Evolutionary conservation across 2,329 filamentous ascomycete species (phyloP), one percentile per base, ranked within the genome.

Genomic region (Aspergillus sp.): DNA sequence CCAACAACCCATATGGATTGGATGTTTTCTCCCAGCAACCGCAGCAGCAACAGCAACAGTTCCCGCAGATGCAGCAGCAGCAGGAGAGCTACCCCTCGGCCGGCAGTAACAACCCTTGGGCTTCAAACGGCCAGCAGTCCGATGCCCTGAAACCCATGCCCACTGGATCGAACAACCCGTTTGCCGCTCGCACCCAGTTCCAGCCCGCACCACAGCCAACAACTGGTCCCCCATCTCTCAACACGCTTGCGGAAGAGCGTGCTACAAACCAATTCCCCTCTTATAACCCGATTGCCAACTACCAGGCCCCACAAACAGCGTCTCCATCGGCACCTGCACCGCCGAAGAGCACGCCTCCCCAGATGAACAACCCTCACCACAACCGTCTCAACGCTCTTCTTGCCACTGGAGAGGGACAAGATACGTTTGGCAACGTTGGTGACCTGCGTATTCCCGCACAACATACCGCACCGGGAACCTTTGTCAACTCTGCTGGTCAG

Each of bases 151-250:
- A 86, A 62, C 86, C 90, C 5, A 86, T 89, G 62, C 85, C 88
- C 4, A 98, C 93, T 3, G 93, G 93, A 38, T 97, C 93, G 11
- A 98, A 98, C 74, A 98, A 98, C 64, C 93, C 93, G 2, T 98
- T 98, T 61, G 91, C 93, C 27, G 76, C 79, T 46, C 73, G 77
- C 45, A 71, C 78, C 53, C 71, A 83, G 74, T 60, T 81, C 72
- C 61, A 83, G 72, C 62, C 76, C 40, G 54, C 73, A 37, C 50
- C 46, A 37, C 65, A 56, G 48, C 77, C 77, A 36, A 64, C 72
- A 13, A 74, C 77, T 27, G 74, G 79, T 6, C 81, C 86, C 47
- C 83, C 88, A 9, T 82, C 84, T 2, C 77, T 97, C 40, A 81
- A 82, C 55, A 82, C 84, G 4, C 74, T 96, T 11, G 84, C 85